A percentile compares a stretch with the other conserved stretches of the same genome.
Conservation (phyloP, 768 basidiomycete genomes). For the Boletus fagicola region DNA sequence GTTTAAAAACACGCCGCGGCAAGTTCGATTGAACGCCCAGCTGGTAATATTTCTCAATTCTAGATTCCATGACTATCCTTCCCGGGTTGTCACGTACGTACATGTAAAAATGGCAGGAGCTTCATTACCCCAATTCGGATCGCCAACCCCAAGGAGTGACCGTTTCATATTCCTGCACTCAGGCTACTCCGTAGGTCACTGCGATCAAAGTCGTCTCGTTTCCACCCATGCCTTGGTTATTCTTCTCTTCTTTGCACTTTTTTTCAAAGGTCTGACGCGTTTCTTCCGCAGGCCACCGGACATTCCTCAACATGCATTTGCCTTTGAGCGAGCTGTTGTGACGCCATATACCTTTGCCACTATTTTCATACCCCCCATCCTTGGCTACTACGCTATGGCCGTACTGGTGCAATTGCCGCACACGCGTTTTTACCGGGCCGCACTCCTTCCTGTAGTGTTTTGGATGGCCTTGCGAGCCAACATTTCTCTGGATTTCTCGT, state of each 20-base stretch:
- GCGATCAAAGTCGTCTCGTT: too few relatives aligned
- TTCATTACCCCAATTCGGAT: too few relatives aligned
- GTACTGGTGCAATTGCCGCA: slow-evolving; percentile 49
- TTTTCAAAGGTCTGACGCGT: not conserved
- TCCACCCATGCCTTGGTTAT: slow-evolving; percentile 15
- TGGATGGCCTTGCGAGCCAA: slow-evolving; percentile 44
- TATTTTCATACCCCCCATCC: slow-evolving; percentile 40
- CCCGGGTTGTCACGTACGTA: not conserved
- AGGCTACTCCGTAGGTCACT: too few relatives aligned
- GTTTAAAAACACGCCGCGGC: not conserved
- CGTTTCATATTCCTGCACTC: too few relatives aligned
- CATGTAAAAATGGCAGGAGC: too few relatives aligned
- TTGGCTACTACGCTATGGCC: slow-evolving; percentile 51
- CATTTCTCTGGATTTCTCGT: slow-evolving; percentile 25
- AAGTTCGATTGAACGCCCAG: not conserved
- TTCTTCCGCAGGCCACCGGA: slow-evolving; percentile 4
- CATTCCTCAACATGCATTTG: slow-evolving; percentile 9
- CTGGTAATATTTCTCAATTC: too few relatives aligned
- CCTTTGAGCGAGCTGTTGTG: slow-evolving; percentile 13
- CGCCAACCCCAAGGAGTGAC: too few relatives aligned
- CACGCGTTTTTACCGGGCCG: slow-evolving; percentile 43
- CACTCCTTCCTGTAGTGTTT: slow-evolving; percentile 49
- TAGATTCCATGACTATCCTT: too few relatives aligned
- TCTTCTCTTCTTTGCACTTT: not conserved
- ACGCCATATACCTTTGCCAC: slow-evolving; percentile 32